Base-by-base conservation (phyloP, 306 rosid genomes). In the Delonix regia region DNA sequence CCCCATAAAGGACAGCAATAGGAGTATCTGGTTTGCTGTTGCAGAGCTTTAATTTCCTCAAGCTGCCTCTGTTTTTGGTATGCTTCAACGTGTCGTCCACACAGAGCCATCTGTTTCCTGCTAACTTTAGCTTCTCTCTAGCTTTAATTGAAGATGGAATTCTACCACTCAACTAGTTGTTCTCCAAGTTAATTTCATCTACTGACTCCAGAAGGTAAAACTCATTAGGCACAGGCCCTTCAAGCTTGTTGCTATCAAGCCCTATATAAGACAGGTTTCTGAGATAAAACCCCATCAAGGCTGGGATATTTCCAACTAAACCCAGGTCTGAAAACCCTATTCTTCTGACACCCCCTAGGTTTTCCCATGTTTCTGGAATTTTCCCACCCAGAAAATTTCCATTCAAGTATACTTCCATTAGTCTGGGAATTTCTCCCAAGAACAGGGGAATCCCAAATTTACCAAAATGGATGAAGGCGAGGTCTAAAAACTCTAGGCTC, bases 331-430 rank as follows among this genome's bases (percentile, higher is more conserved):
- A 94, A 73, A 94, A 74, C 19, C 96, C 94, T 1, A 89, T 71
- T 64, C 90, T 87, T 33, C 52, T 24, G 39, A 92, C n/a, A 27
- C 86, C 74, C 34, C 85, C 93, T 0, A 88, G 88, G 3, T 88
- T 86, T 74, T 84, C 76, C 98, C 97, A 94, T 66, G 80, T 80
- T 72, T 89, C 89, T 19, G 93, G 97, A 83, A 94, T 92, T 81
- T 55, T 16, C 73, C 97, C 98, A 15, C 92, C 88, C 11, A 94
- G 84, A 9, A 9, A 19, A n/a, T 92, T 94, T 33, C 93, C 97
- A 62, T 92, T 92, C 85, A 94, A 53, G 22, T 87, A 79, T 74
- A 94, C 89, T 75, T 86, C 95, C 52, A 64, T 94, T 71, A 94
- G 62, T 7, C 41, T 72, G 2, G 89, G 66, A 78, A 91, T 74